A percentile compares a stretch with the other conserved stretches of the same genome.
These are phyloP conservation scores for Mollisia scopiformis DNA, from an alignment of 2,329 filamentous ascomycete genomes.

Conservation along the genomic window DNA sequence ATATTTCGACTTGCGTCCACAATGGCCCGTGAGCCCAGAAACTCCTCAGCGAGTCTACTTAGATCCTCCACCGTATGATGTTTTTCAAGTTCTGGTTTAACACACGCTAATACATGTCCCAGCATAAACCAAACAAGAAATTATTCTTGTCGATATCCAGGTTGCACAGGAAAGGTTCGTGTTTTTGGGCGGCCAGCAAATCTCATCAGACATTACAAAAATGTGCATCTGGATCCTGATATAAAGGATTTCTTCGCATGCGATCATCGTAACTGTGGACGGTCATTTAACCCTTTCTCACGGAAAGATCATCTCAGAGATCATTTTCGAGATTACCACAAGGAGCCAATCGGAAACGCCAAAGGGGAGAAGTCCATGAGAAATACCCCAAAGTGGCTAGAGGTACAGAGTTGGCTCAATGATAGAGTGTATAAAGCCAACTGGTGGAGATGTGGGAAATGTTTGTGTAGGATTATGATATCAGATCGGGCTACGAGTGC, in stretches of 20 bases:
- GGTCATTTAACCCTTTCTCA: slow-evolving; percentile 40
- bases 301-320: slow-evolving; percentile 48
- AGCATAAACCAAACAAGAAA: neutral
- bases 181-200: slow-evolving; percentile 35
- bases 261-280: slow-evolving; percentile 28
- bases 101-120: no score
- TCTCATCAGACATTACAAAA: slow-evolving; percentile 35
- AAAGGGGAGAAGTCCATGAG: neutral
- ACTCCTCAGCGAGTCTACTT: neutral
- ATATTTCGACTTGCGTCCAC: neutral
- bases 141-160: slow-evolving; percentile 5
- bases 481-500: no score
- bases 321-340: slow-evolving; percentile 48
- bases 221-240: slow-evolving; percentile 18
- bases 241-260: slow-evolving; percentile 25
- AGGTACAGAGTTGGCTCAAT: slow-evolving; percentile 3
- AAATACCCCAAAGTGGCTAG: no score
- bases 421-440: slow-evolving; percentile 6
- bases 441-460: slow-evolving; percentile 25
- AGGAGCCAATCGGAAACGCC: slow-evolving; percentile 34
- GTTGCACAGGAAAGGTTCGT: neutral
- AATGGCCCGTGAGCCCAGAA: neutral
- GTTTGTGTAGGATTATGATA: slow-evolving; percentile 2
- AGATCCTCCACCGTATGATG: neutral
- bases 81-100: neutral